Conservation (phyloP, 2,329 filamentous ascomycete genomes). For the Fusarium subglutinans region DNA sequence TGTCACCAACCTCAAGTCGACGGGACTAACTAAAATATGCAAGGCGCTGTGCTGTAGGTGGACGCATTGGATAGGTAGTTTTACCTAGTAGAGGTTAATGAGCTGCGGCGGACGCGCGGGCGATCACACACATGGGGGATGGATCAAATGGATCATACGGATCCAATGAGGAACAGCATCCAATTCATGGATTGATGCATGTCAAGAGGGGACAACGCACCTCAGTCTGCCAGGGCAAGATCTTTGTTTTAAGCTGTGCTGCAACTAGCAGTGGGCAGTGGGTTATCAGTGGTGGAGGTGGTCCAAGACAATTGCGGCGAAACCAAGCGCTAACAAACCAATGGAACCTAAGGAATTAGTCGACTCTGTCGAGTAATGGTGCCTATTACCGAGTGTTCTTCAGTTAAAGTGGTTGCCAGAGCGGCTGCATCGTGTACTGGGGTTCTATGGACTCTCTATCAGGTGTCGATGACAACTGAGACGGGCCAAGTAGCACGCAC, state of each 20-base stretch:
- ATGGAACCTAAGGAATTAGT: not conserved
- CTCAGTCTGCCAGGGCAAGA: not conserved
- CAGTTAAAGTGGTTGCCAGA: slow-evolving; percentile 21
- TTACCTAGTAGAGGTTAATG: slow-evolving; percentile 19
- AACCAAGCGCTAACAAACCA: slow-evolving; percentile 14
- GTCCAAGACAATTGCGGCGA: slow-evolving; percentile 14
- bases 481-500: slow-evolving; percentile 9
- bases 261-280: not conserved
- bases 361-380: slow-evolving; percentile 7
- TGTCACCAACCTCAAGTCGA: not conserved
- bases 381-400: not conserved
- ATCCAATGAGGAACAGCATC: slow-evolving; percentile 23
- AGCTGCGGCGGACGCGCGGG: slow-evolving; percentile 20
- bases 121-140: slow-evolving; percentile 31
- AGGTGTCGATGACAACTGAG: not conserved
- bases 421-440: slow-evolving; percentile 20
- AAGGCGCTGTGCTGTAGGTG: slow-evolving; percentile 15
- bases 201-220: slow-evolving; percentile 32
- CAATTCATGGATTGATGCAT: slow-evolving; percentile 27
- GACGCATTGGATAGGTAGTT: slow-evolving; percentile 10
- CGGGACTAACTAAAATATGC: slow-evolving; percentile 5
- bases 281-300: slow-evolving; percentile 17
- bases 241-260: not conserved
- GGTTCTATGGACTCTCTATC: slow-evolving; percentile 3
- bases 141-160: not conserved